phyloP scores from a whole-genome alignment of 805 yeast species.

The Myxozyma neglecta region DNA sequence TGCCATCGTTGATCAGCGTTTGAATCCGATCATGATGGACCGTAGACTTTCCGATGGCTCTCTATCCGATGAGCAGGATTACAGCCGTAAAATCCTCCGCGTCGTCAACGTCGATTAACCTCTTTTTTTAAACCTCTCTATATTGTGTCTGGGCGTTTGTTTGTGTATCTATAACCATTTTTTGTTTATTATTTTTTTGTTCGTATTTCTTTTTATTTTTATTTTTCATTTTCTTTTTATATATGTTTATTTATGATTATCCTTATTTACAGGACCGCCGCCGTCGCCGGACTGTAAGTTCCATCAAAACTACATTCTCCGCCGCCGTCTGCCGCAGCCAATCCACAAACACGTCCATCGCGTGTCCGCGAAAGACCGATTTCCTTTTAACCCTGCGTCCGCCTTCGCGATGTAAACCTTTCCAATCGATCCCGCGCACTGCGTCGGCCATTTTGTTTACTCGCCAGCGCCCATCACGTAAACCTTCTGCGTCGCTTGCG shows the following conservation, averaged over 20 bases:
- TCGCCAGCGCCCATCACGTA: background rate
- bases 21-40: slow-evolving; percentile 76
- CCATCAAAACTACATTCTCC: slow-evolving; percentile 11
- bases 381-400: slow-evolving; percentile 26
- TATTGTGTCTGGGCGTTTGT: background rate
- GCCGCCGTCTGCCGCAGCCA: slow-evolving; percentile 12
- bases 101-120: slow-evolving; percentile 79
- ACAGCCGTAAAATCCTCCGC: slow-evolving; percentile 73
- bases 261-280: background rate
- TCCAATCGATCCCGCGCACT: slow-evolving; percentile 26
- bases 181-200: background rate
- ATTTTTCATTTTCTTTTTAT: background rate
- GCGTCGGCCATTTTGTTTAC: background rate
- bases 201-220: background rate
- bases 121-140: background rate
- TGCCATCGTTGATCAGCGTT: slow-evolving; percentile 56
- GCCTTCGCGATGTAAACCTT: slow-evolving; percentile 7
- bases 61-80: slow-evolving; percentile 81
- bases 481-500: background rate
- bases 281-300: slow-evolving; percentile 21
- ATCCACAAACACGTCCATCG: slow-evolving; percentile 13
- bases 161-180: background rate
- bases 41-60: slow-evolving; percentile 80
- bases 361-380: slow-evolving; percentile 24
- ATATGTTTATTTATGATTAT: background rate